phyloP scores from a whole-genome alignment of 495 filamentous ascomycete genomes.

The Cercophora scortea region DNA sequence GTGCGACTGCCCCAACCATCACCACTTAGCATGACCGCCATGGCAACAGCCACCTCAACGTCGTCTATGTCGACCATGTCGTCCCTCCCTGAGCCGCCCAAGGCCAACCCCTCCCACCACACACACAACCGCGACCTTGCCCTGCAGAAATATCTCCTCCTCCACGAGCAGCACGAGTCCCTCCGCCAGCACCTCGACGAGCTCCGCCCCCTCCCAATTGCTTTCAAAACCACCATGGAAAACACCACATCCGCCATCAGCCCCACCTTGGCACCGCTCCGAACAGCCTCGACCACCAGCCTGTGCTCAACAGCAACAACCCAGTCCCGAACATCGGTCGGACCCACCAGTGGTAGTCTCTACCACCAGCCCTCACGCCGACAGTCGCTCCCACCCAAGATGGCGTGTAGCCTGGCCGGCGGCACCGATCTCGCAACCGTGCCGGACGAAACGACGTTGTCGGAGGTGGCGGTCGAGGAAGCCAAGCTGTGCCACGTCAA shows the following conservation, averaged over 20 bases:
- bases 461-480: slow-evolving; percentile 44
- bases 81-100: slow-evolving; percentile 11
- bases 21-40: background rate
- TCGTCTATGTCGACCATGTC: background rate
- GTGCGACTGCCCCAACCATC: slow-evolving; percentile 1
- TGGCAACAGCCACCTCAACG: background rate
- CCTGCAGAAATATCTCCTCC: slow-evolving; percentile 47
- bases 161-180: slow-evolving; percentile 48
- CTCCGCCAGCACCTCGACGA: slow-evolving; percentile 42
- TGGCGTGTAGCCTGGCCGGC: background rate
- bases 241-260: slow-evolving; percentile 30
- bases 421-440: slow-evolving; percentile 25
- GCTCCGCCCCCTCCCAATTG: slow-evolving; percentile 26
- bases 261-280: slow-evolving; percentile 11
- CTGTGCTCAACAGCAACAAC: slow-evolving; percentile 10
- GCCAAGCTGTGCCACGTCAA: slow-evolving; percentile 51
- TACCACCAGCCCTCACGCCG: slow-evolving; percentile 14
- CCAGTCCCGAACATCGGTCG: slow-evolving; percentile 1
- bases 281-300: slow-evolving; percentile 13
- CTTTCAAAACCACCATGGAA: slow-evolving; percentile 15
- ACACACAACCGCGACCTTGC: slow-evolving; percentile 38
- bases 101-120: slow-evolving; percentile 2
- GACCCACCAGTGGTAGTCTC: background rate
- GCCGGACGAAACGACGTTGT: slow-evolving; percentile 25
- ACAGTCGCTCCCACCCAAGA: slow-evolving; percentile 17